Evolutionary conservation across 1,284 basidiomycete species (phyloP).

Genomic region (Laetiporus sulphureus): DNA sequence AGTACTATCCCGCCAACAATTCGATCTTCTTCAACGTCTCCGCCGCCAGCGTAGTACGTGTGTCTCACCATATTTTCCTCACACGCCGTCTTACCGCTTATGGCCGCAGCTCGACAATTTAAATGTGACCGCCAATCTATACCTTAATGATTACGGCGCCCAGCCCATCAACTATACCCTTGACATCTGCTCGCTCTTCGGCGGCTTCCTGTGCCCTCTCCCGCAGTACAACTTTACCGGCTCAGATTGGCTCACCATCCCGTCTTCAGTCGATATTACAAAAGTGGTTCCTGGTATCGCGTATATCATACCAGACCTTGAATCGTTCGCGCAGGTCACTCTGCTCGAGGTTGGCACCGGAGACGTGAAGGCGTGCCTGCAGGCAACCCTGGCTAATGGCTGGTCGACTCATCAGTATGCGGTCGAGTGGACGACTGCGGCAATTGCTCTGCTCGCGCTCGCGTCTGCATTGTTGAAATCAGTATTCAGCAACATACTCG

Average conservation of each 20-base stretch:
- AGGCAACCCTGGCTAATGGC: slow-evolving; percentile 89
- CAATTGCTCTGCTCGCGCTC: slow-evolving; percentile 62
- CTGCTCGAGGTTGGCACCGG: slow-evolving; percentile 66
- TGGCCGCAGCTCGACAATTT: slow-evolving; percentile 56
- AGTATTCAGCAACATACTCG: slow-evolving; percentile 36
- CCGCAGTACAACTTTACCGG: slow-evolving; percentile 85
- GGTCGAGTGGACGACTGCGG: slow-evolving; percentile 76
- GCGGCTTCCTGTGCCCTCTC: slow-evolving; percentile 81
- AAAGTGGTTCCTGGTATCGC: slow-evolving; percentile 71
- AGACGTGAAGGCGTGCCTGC: slow-evolving; percentile 80
- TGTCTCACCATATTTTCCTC: not conserved
- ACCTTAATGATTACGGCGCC: slow-evolving; percentile 80
- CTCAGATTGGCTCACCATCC: slow-evolving; percentile 70
- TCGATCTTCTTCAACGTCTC: slow-evolving; percentile 73
- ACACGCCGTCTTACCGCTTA: not conserved
- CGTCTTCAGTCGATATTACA: slow-evolving; percentile 47
- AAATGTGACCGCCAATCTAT: slow-evolving; percentile 72
- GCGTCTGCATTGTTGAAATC: slow-evolving; percentile 68
- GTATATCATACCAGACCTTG: slow-evolving; percentile 86
- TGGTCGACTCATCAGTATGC: slow-evolving; percentile 71
- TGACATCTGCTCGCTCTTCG: slow-evolving; percentile 70
- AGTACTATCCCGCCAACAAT: slow-evolving; percentile 65
- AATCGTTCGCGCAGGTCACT: slow-evolving; percentile 82
- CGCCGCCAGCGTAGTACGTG: slow-evolving; percentile 61
- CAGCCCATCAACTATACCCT: slow-evolving; percentile 72